Base-by-base conservation (phyloP, 73 alveolate species). In the Symbiodinium natans region DNA sequence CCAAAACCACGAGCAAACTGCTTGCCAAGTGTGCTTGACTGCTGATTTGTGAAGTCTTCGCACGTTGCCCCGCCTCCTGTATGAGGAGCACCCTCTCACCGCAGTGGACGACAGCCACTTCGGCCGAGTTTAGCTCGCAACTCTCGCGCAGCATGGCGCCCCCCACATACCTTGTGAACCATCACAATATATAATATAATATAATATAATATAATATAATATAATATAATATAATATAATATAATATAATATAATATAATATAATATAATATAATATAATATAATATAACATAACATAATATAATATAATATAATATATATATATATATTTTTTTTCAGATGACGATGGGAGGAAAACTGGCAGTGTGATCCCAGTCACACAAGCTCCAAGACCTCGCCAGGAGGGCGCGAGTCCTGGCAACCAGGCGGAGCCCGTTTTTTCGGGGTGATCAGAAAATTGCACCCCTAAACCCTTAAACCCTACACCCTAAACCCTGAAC, bases 101-200 rank as follows among this genome's bases (percentile, higher is more conserved):
- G 25, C 95, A 83, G 39, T 88, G 95, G 39, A 88, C 95, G 74
- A 88, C 27, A 86, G 95, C 95, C 34, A 88, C 43, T 42, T 88
- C 95, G 15, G 86, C 68, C 33, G 95, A 88, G 74, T 29, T 63
- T 74, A 88, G 41, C 31, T 88, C 95, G 33, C 27, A 38, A 74
- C 48, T 43, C 80, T 88, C 95, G 15, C 95, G 95, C 33, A 88
- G 43, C 95, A 88, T 59, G 43, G 95, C 95, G 59, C 95, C 95
- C 6, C 95, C 95, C 86, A 29, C 21, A 13, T 63, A 39, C 95
- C 95, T 88, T 31, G 71, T 2, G 56, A 33, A 31, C 46, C 84
- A 73, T 7, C 29, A 27, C 5, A 3, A 31, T 31, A 73, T 17
- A 4, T 17, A 11, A 4, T 4, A 63, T 63, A 63, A 63, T 11